These are phyloP conservation scores for Lolium rigidum DNA, from an alignment of 176 grass and related monocot genomes.

Conservation along the genomic window DNA sequence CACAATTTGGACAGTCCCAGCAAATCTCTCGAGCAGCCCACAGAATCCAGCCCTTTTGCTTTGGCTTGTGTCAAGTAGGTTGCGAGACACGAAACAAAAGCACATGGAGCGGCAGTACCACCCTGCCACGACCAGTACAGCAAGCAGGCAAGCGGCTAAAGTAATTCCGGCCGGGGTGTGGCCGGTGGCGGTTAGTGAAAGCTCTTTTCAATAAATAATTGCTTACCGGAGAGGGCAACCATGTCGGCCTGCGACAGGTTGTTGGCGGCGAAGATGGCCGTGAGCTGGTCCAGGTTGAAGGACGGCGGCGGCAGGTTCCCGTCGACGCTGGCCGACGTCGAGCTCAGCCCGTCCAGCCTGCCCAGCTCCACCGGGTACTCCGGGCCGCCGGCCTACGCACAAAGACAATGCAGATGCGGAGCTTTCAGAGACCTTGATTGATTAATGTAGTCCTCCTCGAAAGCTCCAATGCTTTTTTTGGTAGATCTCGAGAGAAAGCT, in stretches of 20 bases:
- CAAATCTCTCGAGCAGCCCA: conserved; percentile 18
- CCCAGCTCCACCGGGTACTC: conserved; percentile 83
- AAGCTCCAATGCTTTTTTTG: conserved; percentile 24
- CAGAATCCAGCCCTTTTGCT: conserved; percentile 28
- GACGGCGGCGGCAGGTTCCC: conserved; percentile 80
- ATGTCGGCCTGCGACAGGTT: conserved; percentile 85
- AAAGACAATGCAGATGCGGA: background rate
- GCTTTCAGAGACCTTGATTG: background rate
- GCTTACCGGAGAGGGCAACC: conserved; percentile 85
- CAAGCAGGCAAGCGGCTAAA: background rate
- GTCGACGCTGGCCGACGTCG: conserved; percentile 60
- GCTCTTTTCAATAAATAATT: conserved; percentile 2
- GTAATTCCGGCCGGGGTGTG: background rate
- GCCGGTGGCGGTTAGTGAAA: background rate
- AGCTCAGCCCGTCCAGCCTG: conserved; percentile 82
- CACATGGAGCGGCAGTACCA: conserved; percentile 8
- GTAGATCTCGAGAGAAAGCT: conserved; percentile 23
- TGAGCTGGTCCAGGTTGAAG: conserved; percentile 74
- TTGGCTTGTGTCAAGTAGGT: background rate
- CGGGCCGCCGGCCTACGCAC: conserved; percentile 68
- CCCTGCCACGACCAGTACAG: background rate
- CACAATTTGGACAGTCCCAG: background rate
- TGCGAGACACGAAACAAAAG: conserved; percentile 18
- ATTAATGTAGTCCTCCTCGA: background rate
- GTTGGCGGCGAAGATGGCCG: conserved; percentile 70